Percentiles rank a stretch among this genome's conserved stretches.
Conservation (phyloP, 2,329 filamentous ascomycete genomes). For the Cadophora sp. region DNA sequence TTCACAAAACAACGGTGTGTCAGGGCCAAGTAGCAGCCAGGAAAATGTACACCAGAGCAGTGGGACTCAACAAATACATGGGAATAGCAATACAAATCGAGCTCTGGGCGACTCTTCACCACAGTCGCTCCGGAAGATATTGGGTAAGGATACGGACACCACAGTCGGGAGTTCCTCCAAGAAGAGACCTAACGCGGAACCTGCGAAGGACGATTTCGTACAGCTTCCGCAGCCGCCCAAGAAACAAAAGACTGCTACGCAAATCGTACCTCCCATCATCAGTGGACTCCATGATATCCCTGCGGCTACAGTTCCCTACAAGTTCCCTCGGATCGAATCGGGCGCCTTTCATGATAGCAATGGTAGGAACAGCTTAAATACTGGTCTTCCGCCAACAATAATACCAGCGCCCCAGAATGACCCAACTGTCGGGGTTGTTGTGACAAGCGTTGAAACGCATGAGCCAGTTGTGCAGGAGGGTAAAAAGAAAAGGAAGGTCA, state of each 20-base stretch:
- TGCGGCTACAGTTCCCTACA: slow-evolving; percentile 44
- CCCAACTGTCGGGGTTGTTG: neutral
- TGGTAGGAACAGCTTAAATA: slow-evolving; percentile 46
- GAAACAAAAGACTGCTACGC: slow-evolving; percentile 62
- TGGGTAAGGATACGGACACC: slow-evolving; percentile 41
- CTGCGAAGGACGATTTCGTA: slow-evolving; percentile 65
- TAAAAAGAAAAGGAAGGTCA: slow-evolving; percentile 50
- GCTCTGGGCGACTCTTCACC: slow-evolving; percentile 43
- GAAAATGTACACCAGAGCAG: slow-evolving; percentile 41
- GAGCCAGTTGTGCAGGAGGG: neutral
- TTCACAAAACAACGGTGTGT: slow-evolving; percentile 31
- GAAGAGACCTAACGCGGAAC: slow-evolving; percentile 58
- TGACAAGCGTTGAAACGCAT: neutral
- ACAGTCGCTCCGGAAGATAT: slow-evolving; percentile 44
- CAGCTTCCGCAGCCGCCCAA: slow-evolving; percentile 69
- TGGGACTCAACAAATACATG: slow-evolving; percentile 29
- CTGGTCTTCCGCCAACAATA: slow-evolving; percentile 32
- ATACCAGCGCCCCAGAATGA: slow-evolving; percentile 21
- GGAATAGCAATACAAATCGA: slow-evolving; percentile 28
- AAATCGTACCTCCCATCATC: slow-evolving; percentile 66
- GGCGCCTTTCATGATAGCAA: slow-evolving; percentile 55
- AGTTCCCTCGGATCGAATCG: slow-evolving; percentile 6
- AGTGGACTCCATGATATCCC: slow-evolving; percentile 58
- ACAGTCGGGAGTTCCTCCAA: slow-evolving; percentile 49
- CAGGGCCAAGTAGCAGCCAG: slow-evolving; percentile 33